Conservation (phyloP, 169 alveolate genomes). For the Eimeria brunetti region DNA sequence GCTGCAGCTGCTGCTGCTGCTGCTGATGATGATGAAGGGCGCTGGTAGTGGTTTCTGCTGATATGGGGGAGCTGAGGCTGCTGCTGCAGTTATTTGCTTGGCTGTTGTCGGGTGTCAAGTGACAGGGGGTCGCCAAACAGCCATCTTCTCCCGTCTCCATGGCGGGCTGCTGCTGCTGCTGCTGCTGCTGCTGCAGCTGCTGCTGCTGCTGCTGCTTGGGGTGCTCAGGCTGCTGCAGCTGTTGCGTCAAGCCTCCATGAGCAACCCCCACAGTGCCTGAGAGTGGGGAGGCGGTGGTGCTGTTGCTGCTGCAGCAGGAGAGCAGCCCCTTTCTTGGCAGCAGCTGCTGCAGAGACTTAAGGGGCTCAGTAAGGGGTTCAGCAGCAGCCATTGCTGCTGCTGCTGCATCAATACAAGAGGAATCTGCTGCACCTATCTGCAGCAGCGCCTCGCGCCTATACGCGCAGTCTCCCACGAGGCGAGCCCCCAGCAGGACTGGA, state of each 20-base stretch:
- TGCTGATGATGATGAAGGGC: background rate
- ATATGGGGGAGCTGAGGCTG: background rate
- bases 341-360: slow-evolving; percentile 13
- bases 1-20: slow-evolving; percentile 19
- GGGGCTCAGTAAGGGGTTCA: slow-evolving; percentile 40
- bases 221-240: slow-evolving; percentile 10
- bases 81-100: background rate
- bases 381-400: slow-evolving; percentile 69
- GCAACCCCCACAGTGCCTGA: slow-evolving; percentile 32
- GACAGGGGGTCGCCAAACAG: background rate
- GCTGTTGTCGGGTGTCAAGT: background rate
- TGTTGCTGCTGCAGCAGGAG: slow-evolving; percentile 26
- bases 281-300: slow-evolving; percentile 27
- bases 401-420: slow-evolving; percentile 55
- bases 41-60: background rate
- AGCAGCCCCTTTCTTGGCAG: slow-evolving; percentile 19
- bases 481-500: slow-evolving; percentile 41
- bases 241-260: background rate
- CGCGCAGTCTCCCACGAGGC: slow-evolving; percentile 13
- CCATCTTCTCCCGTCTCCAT: slow-evolving; percentile 27
- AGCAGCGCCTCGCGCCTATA: slow-evolving; percentile 51
- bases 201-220: background rate
- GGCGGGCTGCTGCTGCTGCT: slow-evolving; percentile 23
- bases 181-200: slow-evolving; percentile 11
- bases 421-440: slow-evolving; percentile 51